Conservation (phyloP, 192 early-diverging fungal genomes). For the Mortierella antarctica region DNA sequence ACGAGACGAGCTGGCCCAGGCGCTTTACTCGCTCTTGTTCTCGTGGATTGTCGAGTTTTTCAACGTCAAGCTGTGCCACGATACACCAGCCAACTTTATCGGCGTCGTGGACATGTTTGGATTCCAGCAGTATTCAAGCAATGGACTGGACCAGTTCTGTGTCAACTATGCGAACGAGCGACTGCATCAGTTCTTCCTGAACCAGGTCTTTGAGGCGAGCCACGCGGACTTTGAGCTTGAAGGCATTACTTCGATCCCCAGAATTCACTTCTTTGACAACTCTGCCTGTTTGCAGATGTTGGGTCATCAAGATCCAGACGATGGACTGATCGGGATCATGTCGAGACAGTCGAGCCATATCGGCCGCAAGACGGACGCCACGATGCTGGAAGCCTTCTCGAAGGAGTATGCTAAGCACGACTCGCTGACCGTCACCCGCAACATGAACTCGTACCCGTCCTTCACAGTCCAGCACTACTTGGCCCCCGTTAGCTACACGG, state of each 20-base stretch:
- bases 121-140: conserved; percentile 63
- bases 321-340: conserved; percentile 82
- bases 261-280: conserved; percentile 71
- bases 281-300: conserved; percentile 78
- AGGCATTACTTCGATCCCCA: conserved; percentile 63
- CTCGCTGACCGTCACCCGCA: conserved; percentile 57
- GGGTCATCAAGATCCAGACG: conserved; percentile 58
- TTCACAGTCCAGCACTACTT: conserved; percentile 90
- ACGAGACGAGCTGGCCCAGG: conserved; percentile 77
- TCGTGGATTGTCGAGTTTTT: conserved; percentile 87
- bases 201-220: conserved; percentile 78
- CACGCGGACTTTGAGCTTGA: conserved; percentile 70
- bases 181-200: conserved; percentile 78
- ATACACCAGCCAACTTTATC: conserved; percentile 77
- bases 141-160: conserved; percentile 78
- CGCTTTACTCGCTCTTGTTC: conserved; percentile 86
- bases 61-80: conserved; percentile 83
- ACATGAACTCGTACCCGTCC: conserved; percentile 53
- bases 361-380: conserved; percentile 55
- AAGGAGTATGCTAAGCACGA: conserved; percentile 63
- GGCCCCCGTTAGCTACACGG: conserved; percentile 72
- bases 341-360: conserved; percentile 72
- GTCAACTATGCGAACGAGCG: conserved; percentile 91
- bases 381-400: conserved; percentile 65
- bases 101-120: conserved; percentile 90